Conservation (phyloP, 352 stramenopile genomes). For the Globisporangium heterothallicum region DNA sequence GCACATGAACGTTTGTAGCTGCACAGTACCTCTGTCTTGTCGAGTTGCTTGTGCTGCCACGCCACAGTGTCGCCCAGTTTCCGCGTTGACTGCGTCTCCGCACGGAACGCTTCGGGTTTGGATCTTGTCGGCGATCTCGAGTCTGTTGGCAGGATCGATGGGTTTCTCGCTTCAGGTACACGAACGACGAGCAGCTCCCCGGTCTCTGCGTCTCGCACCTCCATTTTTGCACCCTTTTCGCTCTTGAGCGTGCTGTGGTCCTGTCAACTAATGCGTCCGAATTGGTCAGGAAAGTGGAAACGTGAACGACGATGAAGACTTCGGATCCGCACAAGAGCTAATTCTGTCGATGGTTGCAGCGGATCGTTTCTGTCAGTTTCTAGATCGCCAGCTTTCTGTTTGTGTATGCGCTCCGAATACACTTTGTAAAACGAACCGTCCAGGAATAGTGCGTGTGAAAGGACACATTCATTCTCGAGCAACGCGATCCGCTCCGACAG, state of each 20-base stretch:
- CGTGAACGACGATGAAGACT: too few relatives aligned
- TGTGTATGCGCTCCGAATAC: background rate
- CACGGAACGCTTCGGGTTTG: constrained; percentile 18
- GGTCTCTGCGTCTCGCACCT: constrained; percentile 60
- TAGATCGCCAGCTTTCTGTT: constrained; percentile 1
- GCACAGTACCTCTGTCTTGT: constrained; percentile 37
- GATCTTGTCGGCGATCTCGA: background rate
- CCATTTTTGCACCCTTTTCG: constrained; percentile 6
- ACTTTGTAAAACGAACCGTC: too few relatives aligned
- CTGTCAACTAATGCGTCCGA: too few relatives aligned
- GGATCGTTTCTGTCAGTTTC: constrained; percentile 3
- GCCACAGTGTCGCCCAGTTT: constrained; percentile 38
- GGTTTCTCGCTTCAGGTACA: background rate
- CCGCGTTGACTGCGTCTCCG: constrained; percentile 54
- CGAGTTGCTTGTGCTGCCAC: constrained; percentile 44
- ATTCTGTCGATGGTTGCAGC: too few relatives aligned
- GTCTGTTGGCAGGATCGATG: background rate
- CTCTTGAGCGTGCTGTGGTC: background rate
- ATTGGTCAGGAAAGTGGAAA: too few relatives aligned
- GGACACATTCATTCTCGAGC: background rate
- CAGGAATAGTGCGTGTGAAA: background rate
- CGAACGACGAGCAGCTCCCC: constrained; percentile 41
- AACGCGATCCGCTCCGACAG: too few relatives aligned
- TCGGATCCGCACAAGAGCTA: too few relatives aligned
- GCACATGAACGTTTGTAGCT: background rate